A percentile compares a stretch with the other conserved stretches of the same genome.
These are phyloP conservation scores for Heritiera littoralis DNA, from an alignment of 345 rosid species.

Conservation along the genomic window DNA sequence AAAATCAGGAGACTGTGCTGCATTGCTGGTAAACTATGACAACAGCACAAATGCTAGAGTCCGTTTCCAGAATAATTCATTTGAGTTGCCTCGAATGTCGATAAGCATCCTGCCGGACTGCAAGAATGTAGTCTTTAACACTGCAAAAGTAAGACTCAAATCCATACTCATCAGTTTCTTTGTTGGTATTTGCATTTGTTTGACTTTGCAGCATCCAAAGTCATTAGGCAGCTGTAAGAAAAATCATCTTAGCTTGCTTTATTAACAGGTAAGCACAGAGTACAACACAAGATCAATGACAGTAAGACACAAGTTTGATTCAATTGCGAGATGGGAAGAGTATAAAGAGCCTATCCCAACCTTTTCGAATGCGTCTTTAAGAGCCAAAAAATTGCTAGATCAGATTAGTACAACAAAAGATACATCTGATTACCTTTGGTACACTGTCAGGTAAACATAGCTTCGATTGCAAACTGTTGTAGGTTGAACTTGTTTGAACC, in stretches of 20 bases:
- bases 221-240: not conserved
- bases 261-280: conserved; percentile 55
- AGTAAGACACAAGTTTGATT: conserved; percentile 39
- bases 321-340: conserved; percentile 50
- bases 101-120: conserved; percentile 77
- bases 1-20: conserved; percentile 53
- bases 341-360: conserved; percentile 52
- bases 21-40: conserved; percentile 62
- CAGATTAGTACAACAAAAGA: conserved; percentile 68
- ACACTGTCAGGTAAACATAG: conserved; percentile 47
- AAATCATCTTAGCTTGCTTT: not conserved
- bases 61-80: conserved; percentile 47
- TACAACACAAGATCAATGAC: conserved; percentile 49
- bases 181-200: no score
- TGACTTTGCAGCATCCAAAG: not conserved
- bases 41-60: conserved; percentile 28
- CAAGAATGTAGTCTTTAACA: conserved; percentile 62
- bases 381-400: conserved; percentile 56
- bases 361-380: conserved; percentile 44
- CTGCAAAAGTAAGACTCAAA: conserved; percentile 54
- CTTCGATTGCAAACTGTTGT: no score
- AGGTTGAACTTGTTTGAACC: no score
- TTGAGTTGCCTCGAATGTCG: conserved; percentile 55
- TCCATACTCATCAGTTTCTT: not conserved
- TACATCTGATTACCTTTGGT: conserved; percentile 83